Evolutionary conservation across 108 stramenopile species (phyloP), one percentile per base, ranked within the genome.

Genomic region (Nitzschia sp.): DNA sequence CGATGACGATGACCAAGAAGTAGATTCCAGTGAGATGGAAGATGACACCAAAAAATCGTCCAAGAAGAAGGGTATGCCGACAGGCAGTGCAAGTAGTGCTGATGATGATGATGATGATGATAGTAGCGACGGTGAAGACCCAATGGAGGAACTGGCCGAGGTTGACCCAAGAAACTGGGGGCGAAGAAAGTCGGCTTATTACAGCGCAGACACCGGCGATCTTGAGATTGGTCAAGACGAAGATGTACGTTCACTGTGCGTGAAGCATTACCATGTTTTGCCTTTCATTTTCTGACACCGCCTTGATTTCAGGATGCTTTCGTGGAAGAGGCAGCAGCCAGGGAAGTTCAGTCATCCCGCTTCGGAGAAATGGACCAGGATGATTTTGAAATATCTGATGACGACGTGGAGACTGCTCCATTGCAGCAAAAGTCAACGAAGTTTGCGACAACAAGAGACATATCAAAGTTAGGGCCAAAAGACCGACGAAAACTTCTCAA

Each of bases 141-240:
- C 83, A 25, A 71, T 72, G 23, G 71, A 78, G 22, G 75, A 78
- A 54, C 57, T 76, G 27, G 56, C 80, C 44, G 25, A 52, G 13
- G 9, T 30, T 1, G 72, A 73, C 29, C 58, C 69, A 30, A 41
- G 56, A n/a, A 77, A 82, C 28, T 98, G 97, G 97, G 97, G 97
- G 19, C 71, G 72, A 38, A 93, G 84, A 58, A 96, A 96, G 75
- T 77, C 79, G 3, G 59, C 65, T 0, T 98, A 98, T 72, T 98
- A 94, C 66, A 73, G 85, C 35, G 98, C 92, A 36, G 98, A 98
- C 63, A 97, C 97, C 0, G 96, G 93, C 5, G 98, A 97, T 69
- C 75, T 98, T 27, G 98, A 97, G 70, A 91, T 96, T 71, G 96
- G 95, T 17, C 95, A 97, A 61, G 89, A 93, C 34, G 83, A 82